A percentile compares a stretch with the other conserved stretches of the same genome.
Evolutionary conservation across 2,329 filamentous ascomycete genomes (phyloP).

Genomic region (Knufia fluminis): DNA sequence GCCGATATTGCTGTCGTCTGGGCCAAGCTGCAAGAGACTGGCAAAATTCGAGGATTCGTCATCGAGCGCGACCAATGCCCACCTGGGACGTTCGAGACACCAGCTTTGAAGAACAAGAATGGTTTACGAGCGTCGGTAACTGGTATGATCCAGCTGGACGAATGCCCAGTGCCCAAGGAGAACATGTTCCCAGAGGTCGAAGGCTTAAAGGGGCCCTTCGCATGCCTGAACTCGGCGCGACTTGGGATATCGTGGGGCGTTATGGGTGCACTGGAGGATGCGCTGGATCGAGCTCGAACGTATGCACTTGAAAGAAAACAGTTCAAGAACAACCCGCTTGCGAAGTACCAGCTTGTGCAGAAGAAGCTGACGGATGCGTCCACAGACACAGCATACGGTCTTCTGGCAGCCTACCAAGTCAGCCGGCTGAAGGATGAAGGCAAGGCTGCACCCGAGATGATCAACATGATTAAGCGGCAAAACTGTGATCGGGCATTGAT

Average conservation of each 20-base stretch:
- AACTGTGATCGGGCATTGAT: conserved; percentile 86
- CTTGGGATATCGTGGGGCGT: conserved; percentile 91
- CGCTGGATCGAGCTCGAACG: conserved; percentile 65
- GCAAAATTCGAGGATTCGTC: conserved; percentile 88
- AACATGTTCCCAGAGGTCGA: conserved; percentile 94
- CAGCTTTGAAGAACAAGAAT: conserved; percentile 88
- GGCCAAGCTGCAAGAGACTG: conserved; percentile 85
- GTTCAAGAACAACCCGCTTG: conserved; percentile 91
- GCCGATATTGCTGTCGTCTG: conserved; percentile 78
- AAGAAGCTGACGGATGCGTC: conserved; percentile 92
- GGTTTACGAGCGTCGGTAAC: conserved; percentile 88
- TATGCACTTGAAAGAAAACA: conserved; percentile 92
- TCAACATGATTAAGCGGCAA: conserved; percentile 90
- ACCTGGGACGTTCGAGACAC: conserved; percentile 80
- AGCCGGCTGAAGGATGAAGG: conserved; percentile 87
- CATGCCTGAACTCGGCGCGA: conserved; percentile 85
- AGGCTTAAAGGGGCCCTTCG: conserved; percentile 80
- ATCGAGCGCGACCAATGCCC: conserved; percentile 79
- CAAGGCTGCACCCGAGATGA: conserved; percentile 87
- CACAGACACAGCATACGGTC: conserved; percentile 84
- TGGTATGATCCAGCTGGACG: conserved; percentile 94
- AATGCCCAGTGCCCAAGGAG: conserved; percentile 73
- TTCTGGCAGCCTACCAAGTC: conserved; percentile 83
- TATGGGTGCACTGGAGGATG: conserved; percentile 91
- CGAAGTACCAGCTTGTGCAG: conserved; percentile 93